Conservation (phyloP, 2,329 filamentous ascomycete species). For the Xylariaceae sp. region DNA sequence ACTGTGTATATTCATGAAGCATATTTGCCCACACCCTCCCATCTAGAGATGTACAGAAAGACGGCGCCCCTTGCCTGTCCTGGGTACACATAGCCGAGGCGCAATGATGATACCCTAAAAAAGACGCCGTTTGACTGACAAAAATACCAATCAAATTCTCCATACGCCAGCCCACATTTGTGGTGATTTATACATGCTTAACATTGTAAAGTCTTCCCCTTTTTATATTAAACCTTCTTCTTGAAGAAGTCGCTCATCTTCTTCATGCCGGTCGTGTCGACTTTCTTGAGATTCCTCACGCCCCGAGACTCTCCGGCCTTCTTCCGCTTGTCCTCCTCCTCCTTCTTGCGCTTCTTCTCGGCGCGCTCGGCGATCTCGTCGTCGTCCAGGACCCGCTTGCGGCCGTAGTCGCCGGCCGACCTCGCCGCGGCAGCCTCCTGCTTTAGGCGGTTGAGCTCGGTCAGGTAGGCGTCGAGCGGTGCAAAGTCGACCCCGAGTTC, state of each 20-base stretch:
- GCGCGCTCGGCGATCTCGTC: conserved; percentile 59
- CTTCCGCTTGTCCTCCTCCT: conserved; percentile 83
- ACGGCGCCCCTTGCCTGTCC: too few relatives aligned
- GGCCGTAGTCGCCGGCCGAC: conserved; percentile 62
- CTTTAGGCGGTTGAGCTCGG: conserved; percentile 59
- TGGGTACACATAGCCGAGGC: conserved; percentile 1
- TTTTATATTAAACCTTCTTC: conserved; percentile 52
- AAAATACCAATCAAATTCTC: background rate
- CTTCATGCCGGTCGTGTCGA: conserved; percentile 88
- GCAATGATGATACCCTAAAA: conserved; percentile 9
- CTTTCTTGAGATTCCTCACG: conserved; percentile 79
- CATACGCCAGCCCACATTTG: too few relatives aligned
- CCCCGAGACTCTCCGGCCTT: conserved; percentile 70
- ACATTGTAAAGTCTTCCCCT: too few relatives aligned
- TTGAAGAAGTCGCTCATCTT: conserved; percentile 94
- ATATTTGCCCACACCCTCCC: background rate
- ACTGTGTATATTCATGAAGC: conserved; percentile 8
- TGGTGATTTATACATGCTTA: too few relatives aligned
- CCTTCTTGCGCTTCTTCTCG: conserved; percentile 78
- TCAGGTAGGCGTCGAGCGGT: conserved; percentile 65
- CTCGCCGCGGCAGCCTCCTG: conserved; percentile 66
- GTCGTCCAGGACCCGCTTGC: conserved; percentile 63
- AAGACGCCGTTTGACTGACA: background rate
- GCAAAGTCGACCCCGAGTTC: conserved; percentile 54
- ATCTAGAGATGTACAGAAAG: background rate